These are phyloP conservation scores for Coniferiporia sulphurascens DNA, from an alignment of 1,284 basidiomycete species.

Conservation along the genomic window DNA sequence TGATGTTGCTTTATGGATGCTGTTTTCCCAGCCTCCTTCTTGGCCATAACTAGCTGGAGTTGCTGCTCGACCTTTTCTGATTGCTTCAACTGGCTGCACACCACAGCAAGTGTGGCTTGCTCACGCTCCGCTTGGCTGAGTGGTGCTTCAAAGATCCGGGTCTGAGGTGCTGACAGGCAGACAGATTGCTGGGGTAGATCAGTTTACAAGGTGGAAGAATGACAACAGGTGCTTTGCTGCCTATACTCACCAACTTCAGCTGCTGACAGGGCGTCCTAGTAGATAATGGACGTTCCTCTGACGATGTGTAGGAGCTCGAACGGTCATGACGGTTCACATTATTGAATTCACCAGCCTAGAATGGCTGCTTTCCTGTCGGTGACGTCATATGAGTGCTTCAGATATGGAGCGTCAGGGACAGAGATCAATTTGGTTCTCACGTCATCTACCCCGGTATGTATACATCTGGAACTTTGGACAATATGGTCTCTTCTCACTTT, in stretches of 20 bases:
- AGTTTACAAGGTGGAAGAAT: conserved; percentile 61
- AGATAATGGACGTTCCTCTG: conserved; percentile 3
- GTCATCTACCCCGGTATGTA: too few relatives aligned
- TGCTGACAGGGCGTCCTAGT: conserved; percentile 2
- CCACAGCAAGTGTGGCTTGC: conserved; percentile 60
- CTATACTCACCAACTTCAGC: conserved; percentile 10
- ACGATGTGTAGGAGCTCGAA: background rate
- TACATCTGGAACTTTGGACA: too few relatives aligned
- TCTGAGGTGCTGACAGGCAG: conserved; percentile 41
- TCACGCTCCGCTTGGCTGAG: conserved; percentile 69
- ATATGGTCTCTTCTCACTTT: too few relatives aligned
- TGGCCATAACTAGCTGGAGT: conserved; percentile 57
- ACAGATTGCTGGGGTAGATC: conserved; percentile 38
- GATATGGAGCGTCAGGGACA: conserved; percentile 65
- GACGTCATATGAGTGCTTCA: conserved; percentile 65
- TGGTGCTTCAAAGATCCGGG: conserved; percentile 71
- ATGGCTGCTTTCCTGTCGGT: conserved; percentile 58
- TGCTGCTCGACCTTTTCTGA: conserved; percentile 64
- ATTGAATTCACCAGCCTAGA: conserved; percentile 34
- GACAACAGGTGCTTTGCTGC: conserved; percentile 34
- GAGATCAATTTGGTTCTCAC: too few relatives aligned
- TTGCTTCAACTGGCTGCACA: conserved; percentile 72
- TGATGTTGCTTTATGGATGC: conserved; percentile 40
- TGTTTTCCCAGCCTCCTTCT: conserved; percentile 65
- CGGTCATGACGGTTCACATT: conserved; percentile 17